phyloP scores from a whole-genome alignment of 148 eudicot genomes.

The Silene latifolia region DNA sequence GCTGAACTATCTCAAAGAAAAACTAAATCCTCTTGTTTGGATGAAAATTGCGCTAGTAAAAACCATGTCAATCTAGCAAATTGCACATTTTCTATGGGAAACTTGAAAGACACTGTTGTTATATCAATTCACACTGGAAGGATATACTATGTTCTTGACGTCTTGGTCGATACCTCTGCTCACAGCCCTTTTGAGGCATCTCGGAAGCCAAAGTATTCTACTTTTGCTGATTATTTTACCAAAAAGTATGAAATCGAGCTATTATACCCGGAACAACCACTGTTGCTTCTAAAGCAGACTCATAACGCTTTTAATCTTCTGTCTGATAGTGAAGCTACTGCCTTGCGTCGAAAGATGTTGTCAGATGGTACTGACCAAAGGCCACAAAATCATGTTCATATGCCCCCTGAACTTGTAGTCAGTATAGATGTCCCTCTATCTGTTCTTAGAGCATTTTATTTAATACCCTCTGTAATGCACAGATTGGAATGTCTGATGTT shows the following conservation, averaged over 20 bases:
- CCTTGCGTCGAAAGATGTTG: slow-evolving; percentile 25
- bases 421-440: slow-evolving; percentile 43
- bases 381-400: slow-evolving; percentile 46
- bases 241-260: slow-evolving; percentile 76
- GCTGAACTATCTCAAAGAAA: slow-evolving; percentile 34
- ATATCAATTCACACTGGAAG: slow-evolving; percentile 85
- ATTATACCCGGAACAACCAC: slow-evolving; percentile 65
- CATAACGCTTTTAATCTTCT: slow-evolving; percentile 95
- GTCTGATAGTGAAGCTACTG: slow-evolving; percentile 44
- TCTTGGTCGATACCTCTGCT: slow-evolving; percentile 46
- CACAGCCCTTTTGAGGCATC: slow-evolving; percentile 70
- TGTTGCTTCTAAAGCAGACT: slow-evolving; percentile 88
- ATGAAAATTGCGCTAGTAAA: slow-evolving; percentile 15
- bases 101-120: slow-evolving; percentile 52
- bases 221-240: slow-evolving; percentile 64
- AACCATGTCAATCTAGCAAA: slow-evolving; percentile 58
- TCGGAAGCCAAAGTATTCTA: slow-evolving; percentile 30
- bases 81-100: slow-evolving; percentile 29
- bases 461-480: slow-evolving; percentile 93
- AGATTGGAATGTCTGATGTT: slow-evolving; percentile 87
- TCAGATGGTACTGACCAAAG: slow-evolving; percentile 28
- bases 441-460: slow-evolving; percentile 57
- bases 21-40: slow-evolving; percentile 17
- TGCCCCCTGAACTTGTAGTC: slow-evolving; percentile 92
- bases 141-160: slow-evolving; percentile 44